Base-by-base conservation (phyloP, 2,329 filamentous ascomycete genomes). In the Cryphonectria naterciae region DNA sequence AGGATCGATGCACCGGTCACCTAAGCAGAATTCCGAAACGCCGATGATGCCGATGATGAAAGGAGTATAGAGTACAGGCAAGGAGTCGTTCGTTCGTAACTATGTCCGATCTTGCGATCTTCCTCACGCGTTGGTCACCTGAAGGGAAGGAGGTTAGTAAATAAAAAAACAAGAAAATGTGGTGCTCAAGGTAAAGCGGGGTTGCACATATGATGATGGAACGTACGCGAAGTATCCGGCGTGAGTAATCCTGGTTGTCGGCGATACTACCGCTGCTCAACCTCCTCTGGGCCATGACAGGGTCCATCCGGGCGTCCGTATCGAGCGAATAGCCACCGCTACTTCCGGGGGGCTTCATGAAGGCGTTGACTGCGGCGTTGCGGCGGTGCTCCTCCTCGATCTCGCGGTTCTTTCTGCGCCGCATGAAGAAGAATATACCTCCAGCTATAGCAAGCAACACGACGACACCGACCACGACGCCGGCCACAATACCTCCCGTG, bases 221-320 rank as follows among this genome's bases (percentile, higher is more conserved):
- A 84, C 88, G 75, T 87, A 97, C 95, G 90, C 97, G 93, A 79
- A 98, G 88, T 82, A 98, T 98, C 83, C 93, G 92, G 83, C 95
- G 90, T 74, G 95, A 98, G 84, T 97, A 98, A 81, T 98, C 95
- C 82, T 97, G 91, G 82, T 98, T 97, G 81, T 98, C 95, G 67
- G 95, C 95, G 81, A 98, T 98, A 81, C 95, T 98, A 76, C 95
- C 95, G 78, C 96, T 93, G 82, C 95, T 98, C 84, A 95, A 88
- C 81, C 95, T 89, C 78, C 94, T 88, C 76, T 94, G 89, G 71
- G 92, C 91, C 87, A 97, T 91, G 74, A 94, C 91, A 10, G 94
- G 94, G 75, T 98, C 95, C 70, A 98, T 89, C 69, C 95, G 90
- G 58, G 93, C 91, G 79, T 98, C 95, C 19, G 89, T 89, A 62